phyloP scores from a whole-genome alignment of 2,329 filamentous ascomycete species.

The Coniella vitis region DNA sequence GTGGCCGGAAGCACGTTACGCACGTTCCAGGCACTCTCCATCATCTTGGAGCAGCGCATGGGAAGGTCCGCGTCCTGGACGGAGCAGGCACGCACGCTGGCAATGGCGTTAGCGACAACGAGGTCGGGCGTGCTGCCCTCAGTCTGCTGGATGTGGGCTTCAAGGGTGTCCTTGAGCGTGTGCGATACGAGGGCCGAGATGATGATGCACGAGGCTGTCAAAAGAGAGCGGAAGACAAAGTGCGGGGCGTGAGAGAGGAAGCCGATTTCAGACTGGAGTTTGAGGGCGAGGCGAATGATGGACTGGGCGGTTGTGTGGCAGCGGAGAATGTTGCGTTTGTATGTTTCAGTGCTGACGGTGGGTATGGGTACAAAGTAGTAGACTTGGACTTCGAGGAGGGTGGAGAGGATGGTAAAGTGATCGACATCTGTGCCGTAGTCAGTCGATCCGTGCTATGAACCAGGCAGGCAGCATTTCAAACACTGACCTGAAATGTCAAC shows the following conservation, averaged over 20 bases:
- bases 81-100: slow-evolving; percentile 34
- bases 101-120: slow-evolving; percentile 22
- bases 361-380: slow-evolving; percentile 45
- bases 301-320: slow-evolving; percentile 41
- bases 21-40: slow-evolving; percentile 43
- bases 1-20: slow-evolving; percentile 30
- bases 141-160: slow-evolving; percentile 22
- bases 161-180: slow-evolving; percentile 29
- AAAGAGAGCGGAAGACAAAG: slow-evolving; percentile 40
- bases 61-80: slow-evolving; percentile 44
- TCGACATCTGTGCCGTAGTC: slow-evolving; percentile 35
- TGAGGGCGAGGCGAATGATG: slow-evolving; percentile 35
- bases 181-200: slow-evolving; percentile 39
- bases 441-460: background rate
- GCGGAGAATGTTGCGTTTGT: slow-evolving; percentile 39
- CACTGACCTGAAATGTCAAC: slow-evolving; percentile 36
- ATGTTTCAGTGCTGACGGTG: slow-evolving; percentile 29
- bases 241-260: slow-evolving; percentile 43
- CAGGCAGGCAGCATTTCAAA: background rate
- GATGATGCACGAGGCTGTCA: slow-evolving; percentile 39
- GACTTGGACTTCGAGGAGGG: slow-evolving; percentile 45
- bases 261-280: slow-evolving; percentile 32
- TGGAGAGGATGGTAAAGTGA: slow-evolving; percentile 40
- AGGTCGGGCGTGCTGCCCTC: slow-evolving; percentile 8
- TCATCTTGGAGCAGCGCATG: slow-evolving; percentile 35